Conservation (phyloP, 768 basidiomycete genomes). For the Termitomyces sp. region DNA sequence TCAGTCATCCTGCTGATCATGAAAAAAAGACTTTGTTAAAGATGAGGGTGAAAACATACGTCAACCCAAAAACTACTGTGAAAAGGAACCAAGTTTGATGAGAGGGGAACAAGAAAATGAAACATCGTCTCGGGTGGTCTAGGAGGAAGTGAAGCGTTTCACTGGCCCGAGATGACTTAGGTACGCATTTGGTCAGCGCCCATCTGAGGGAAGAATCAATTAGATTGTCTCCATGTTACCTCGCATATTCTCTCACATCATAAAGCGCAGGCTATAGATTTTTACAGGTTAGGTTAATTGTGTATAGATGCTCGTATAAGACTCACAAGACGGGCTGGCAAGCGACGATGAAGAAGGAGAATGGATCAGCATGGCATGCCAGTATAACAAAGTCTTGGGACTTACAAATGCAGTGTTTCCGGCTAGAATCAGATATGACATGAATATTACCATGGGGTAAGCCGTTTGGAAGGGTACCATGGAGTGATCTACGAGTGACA, state of each 20-base stretch:
- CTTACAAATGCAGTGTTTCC: constrained; percentile 94
- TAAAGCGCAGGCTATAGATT: constrained; percentile 63
- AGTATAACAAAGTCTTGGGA: constrained; percentile 19
- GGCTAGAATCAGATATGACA: constrained; percentile 77
- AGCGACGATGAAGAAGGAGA: background rate
- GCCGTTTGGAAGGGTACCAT: constrained; percentile 91
- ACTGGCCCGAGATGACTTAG: constrained; percentile 52
- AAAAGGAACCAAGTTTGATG: constrained; percentile 94
- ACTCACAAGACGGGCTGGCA: constrained; percentile 81
- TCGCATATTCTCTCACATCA: constrained; percentile 56
- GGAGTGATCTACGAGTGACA: constrained; percentile 82
- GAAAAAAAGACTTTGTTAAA: background rate
- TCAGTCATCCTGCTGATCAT: constrained; percentile 57
- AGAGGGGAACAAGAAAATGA: constrained; percentile 86
- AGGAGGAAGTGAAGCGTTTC: constrained; percentile 90
- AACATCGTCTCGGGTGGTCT: constrained; percentile 92
- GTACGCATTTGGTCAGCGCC: constrained; percentile 61
- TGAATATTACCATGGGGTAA: constrained; percentile 72
- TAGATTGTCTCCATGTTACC: background rate
- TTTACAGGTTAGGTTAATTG: background rate
- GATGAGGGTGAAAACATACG: constrained; percentile 41
- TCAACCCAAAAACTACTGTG: constrained; percentile 62
- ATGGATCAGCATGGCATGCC: constrained; percentile 2
- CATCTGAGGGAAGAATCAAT: constrained; percentile 50
- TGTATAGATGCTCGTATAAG: background rate